Base-by-base conservation (phyloP, 768 basidiomycete genomes). In the Dentipellis sp. region DNA sequence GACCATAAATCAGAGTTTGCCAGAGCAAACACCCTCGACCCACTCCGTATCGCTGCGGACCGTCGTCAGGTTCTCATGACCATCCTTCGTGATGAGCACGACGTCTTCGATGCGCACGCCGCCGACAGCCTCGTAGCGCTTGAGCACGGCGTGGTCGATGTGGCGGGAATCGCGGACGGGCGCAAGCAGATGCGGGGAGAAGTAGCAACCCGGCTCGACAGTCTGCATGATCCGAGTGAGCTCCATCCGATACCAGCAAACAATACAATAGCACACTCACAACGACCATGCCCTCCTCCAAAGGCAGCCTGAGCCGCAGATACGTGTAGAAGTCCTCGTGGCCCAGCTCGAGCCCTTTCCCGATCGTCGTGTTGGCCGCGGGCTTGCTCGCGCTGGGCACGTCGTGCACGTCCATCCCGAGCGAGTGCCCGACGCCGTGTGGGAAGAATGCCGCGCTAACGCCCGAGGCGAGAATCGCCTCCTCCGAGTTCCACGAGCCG, bases 21-120 rank as follows among this genome's bases (percentile, higher is more conserved):
- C 92, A 36, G 87, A 86, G 64, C 91, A 94, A 1, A 94, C 76
- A 2, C 70, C 76, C 68, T 97, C 95, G 8, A 97, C 65, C 83
- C 89, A 93, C 2, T 77, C 82, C 3, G 86, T 78, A 56, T 91
- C 91, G 66, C 92, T 92, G 55, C 75, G 79, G 10, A 91, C 88
- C 7, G 84, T 87, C 0, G 95, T 97, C 59, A 97, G 65, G 70
- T 94, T 95, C 72, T 92, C 84, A 62, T 78, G 81, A 7, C 90
- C 90, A 11, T 77, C 74, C 56, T 75, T 69, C 10, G 83, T 91
- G 59, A 99, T 83, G 7, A 90, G 69, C 3, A 97, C 79, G 29
- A 88, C 92, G 67, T 98, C 95, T 68, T 98, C 95, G 60, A 98
- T 94, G 52, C 94, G 74, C 2, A 98, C 88, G 0, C 94, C 95